Evolutionary conservation across 345 rosid genomes (phyloP).

Genomic region (Populus nigra): DNA sequence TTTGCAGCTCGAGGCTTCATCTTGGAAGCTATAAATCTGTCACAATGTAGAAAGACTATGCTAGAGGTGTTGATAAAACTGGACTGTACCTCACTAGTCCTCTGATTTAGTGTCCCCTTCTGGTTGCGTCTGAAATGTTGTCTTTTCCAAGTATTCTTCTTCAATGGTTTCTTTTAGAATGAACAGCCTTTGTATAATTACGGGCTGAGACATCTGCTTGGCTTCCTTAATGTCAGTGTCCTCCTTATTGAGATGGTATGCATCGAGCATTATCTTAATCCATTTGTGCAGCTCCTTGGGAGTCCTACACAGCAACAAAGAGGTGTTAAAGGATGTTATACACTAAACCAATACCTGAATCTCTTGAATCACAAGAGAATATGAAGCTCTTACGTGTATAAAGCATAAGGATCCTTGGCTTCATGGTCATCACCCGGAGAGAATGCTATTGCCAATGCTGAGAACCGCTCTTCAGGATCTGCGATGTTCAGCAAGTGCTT

Average conservation of each 20-base stretch:
- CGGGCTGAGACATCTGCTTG: conserved; percentile 74
- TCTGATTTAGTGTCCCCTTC: conserved; percentile 30
- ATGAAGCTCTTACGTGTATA: conserved; percentile 59
- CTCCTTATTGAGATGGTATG: conserved; percentile 73
- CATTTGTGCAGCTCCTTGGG: conserved; percentile 94
- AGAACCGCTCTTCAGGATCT: conserved; percentile 95
- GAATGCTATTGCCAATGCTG: conserved; percentile 86
- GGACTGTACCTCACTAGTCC: not conserved
- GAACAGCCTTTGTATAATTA: conserved; percentile 80
- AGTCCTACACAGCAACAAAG: conserved; percentile 42
- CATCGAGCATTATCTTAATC: conserved; percentile 85
- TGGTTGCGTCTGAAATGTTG: conserved; percentile 1
- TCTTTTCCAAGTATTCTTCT: conserved; percentile 68
- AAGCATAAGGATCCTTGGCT: conserved; percentile 66
- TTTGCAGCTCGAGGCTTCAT: not conserved
- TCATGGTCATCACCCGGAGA: conserved; percentile 71
- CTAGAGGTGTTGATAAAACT: not conserved
- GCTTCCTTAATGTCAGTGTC: conserved; percentile 83
- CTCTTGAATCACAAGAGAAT: not conserved
- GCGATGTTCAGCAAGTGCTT: conserved; percentile 80
- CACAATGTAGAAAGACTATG: not conserved
- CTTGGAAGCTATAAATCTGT: not conserved
- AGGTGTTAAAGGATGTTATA: not conserved
- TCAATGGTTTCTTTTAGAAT: conserved; percentile 82
- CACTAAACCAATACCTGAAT: not conserved